Base-by-base conservation (phyloP, 768 basidiomycete genomes). In the Suillus variegatus region DNA sequence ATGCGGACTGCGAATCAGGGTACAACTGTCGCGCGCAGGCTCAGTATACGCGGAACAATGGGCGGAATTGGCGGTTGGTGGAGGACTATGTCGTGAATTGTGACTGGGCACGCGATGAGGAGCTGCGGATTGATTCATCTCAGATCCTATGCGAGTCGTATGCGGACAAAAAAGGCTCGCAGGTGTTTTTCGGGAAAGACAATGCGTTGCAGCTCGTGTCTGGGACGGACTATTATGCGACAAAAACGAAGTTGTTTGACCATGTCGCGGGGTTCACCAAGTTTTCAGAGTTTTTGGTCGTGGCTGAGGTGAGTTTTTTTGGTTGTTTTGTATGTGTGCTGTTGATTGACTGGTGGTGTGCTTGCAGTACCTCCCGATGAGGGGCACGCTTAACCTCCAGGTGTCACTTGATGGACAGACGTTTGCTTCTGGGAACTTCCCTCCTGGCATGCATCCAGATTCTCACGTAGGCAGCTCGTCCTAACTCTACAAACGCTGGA, bases 101-200 rank as follows among this genome's bases (percentile, higher is more conserved):
- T 72, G 90, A 91, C 13, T 99, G 97, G 92, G 94, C 93, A 13
- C 84, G 87, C 67, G 97, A 97, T 73, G 79, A 80, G 55, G 82
- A 89, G 64, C 82, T 99, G 60, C 83, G 86, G 66, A 85, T 95
- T 60, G 97, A 99, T 74, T 87, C 88, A 62, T 86, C 85, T 65
- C 91, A 95, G 80, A 97, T 99, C 68, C 74, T 99, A 22, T 99
- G 97, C 82, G 97, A 99, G 81, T 88, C 86, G 3, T 97, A 91
- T 77, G 76, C 80, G 70, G 84, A 88, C 73, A 98, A 99, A 82
- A 80, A 84, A 68, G 97, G 95, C 4, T 83, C 82, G 32, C 97
- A 99, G 79, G 80, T 79, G 46, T 73, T 75, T 41, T 90, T 91
- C 70, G 68, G 68, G 9, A 74, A 77, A 63, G 75, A 76, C 0